Evolutionary conservation across 208 protist genomes (phyloP).

Genomic region (Acanthamoeba royreba): DNA sequence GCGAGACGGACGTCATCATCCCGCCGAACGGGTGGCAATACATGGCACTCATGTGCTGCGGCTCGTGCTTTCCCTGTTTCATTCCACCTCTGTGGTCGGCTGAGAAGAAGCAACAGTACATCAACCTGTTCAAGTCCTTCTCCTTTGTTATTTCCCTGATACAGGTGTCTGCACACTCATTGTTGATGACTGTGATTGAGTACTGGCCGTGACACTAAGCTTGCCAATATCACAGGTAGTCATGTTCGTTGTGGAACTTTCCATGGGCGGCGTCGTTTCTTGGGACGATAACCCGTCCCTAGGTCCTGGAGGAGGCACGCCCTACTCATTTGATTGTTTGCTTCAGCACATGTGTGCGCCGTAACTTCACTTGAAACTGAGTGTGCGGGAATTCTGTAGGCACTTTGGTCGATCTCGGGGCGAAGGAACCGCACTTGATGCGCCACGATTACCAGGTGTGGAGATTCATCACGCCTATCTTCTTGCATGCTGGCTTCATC

Average conservation of each 20-base stretch:
- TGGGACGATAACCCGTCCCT: background rate
- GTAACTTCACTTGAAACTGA: too few species aligned
- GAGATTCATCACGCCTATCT: slow-evolving; percentile 8
- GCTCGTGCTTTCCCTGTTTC: background rate
- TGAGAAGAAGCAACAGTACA: background rate
- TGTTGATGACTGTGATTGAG: too few species aligned
- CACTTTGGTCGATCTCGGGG: background rate
- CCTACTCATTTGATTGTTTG: background rate
- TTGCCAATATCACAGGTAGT: too few species aligned
- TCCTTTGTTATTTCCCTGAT: background rate
- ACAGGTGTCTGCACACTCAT: too few species aligned
- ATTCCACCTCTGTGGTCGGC: background rate
- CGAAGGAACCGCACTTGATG: background rate
- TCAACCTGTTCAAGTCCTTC: background rate
- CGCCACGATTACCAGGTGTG: background rate
- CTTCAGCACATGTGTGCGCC: too few species aligned
- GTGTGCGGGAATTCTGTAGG: background rate
- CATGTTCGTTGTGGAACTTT: background rate
- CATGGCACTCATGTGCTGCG: background rate
- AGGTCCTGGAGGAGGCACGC: background rate
- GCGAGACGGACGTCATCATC: background rate
- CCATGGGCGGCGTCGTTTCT: background rate
- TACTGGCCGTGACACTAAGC: too few species aligned
- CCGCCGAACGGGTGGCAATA: background rate
- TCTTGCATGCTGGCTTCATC: background rate